phyloP scores from a whole-genome alignment of 2,329 filamentous ascomycete genomes.

The Penicillium decumbens region DNA sequence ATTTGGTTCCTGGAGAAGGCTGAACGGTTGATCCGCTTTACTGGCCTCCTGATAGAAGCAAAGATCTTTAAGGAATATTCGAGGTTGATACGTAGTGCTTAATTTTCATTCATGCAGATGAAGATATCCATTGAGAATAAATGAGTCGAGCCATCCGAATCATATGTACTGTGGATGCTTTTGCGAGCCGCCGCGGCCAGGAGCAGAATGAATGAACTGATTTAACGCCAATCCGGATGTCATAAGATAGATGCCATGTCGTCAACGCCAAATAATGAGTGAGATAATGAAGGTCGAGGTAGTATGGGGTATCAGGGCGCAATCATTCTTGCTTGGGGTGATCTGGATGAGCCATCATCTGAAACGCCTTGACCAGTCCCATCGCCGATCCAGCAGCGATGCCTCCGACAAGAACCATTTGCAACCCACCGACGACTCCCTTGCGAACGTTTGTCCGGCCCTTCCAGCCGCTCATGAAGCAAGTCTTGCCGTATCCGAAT shows the following conservation, averaged over 20 bases:
- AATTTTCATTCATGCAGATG: neutral
- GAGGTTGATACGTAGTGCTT: neutral
- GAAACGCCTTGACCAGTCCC: constrained; percentile 39
- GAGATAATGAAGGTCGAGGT: neutral
- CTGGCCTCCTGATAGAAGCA: neutral
- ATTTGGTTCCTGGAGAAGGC: neutral
- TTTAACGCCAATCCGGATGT: neutral
- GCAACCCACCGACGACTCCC: constrained; percentile 34
- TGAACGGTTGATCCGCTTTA: neutral
- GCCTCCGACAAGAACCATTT: constrained; percentile 41
- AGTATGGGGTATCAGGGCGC: neutral
- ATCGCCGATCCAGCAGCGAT: constrained; percentile 40
- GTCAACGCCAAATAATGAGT: constrained; percentile 7
- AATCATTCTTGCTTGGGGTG: constrained; percentile 7
- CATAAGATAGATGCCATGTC: constrained; percentile 4
- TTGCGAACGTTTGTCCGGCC: constrained; percentile 31
- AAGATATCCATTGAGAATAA: neutral
- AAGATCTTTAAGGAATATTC: neutral
- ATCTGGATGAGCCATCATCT: constrained; percentile 26
- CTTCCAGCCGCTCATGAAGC: constrained; percentile 38
- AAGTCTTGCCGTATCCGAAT: constrained; percentile 51
- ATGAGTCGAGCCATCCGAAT: neutral
- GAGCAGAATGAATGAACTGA: neutral
- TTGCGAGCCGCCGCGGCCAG: neutral
- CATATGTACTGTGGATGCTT: neutral